Base-by-base conservation (phyloP, 75 land plant genomes). In the Cunninghamia lanceolata region DNA sequence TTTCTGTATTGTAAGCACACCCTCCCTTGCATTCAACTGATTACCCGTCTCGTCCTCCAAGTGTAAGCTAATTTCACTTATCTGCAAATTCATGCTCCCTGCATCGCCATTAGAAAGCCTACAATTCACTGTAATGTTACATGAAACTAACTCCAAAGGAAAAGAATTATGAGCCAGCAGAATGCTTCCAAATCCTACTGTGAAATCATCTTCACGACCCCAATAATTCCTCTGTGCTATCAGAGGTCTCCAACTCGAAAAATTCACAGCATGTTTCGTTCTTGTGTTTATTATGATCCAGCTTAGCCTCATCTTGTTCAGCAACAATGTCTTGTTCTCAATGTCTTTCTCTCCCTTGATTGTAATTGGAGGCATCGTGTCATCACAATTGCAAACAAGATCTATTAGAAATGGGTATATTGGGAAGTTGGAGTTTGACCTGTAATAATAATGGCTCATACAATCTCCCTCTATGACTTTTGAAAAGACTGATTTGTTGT, bases 221-320 rank as follows among this genome's bases (percentile, higher is more conserved):
- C 68, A 63, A 63, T 63, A 63, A 63, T 25, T 63, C 30, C 9
- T 63, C 68, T n/a, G 30, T 63, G 68, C 30, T 63, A 25, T 8
- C 30, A 28, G 68, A 2, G 92, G 88, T 43, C 52, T 85, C 91
- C 88, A 87, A 63, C 91, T 91, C 25, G 92, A 84, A 11, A 91
- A 83, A 52, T 91, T 91, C 0, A 75, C 88, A 85, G 85, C 87
- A 50, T 63, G 86, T 10, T 75, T 79, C 17, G 85, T 89, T 46
- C 34, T 52, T 83, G 53, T 84, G 84, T 89, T 86, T 35, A 89
- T 85, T 0, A 91, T 9, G 7, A 91, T 91, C 90, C 88, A 91
- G 81, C 92, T 91, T 1, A 87, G 70, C 34, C 83, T 86, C 73
- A 87, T 74, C 50, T 84, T 83, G n/a, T 87, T 90, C n/a, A 73